These are phyloP conservation scores for Eucalyptus regnans DNA, from an alignment of 345 rosid species.

Conservation along the genomic window DNA sequence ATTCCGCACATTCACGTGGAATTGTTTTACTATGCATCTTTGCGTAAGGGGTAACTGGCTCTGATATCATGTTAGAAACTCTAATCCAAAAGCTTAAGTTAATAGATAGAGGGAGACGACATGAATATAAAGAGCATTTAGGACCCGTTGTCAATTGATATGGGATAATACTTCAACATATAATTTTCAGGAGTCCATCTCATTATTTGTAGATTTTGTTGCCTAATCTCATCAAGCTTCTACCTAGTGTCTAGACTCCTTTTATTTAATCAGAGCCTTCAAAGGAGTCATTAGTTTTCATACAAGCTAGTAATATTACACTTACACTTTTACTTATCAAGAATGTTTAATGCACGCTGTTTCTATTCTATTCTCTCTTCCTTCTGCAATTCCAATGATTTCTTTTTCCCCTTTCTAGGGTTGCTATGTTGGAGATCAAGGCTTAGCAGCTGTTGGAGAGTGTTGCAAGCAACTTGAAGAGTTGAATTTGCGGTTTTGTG, in stretches of 20 bases:
- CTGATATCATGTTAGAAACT: no score
- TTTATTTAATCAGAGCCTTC: not conserved
- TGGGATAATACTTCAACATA: not conserved
- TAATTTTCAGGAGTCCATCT: not conserved
- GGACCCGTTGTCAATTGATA: not conserved
- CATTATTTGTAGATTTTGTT: not conserved
- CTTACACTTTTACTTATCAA: not conserved
- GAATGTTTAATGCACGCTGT: not conserved
- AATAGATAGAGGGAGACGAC: not conserved
- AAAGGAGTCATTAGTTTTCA: not conserved
- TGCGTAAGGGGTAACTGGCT: no score
- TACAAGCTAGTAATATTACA: not conserved
- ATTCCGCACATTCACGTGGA: no score
- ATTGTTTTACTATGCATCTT: no score
- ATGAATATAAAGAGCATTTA: not conserved
- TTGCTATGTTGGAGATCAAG: constrained; percentile 84
- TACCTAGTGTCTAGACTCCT: not conserved
- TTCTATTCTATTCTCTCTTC: not conserved
- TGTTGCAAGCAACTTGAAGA: constrained; percentile 63
- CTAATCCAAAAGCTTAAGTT: not conserved
- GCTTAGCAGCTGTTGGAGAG: constrained; percentile 63
- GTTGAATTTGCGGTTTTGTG: constrained; percentile 79
- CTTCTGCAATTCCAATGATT: not conserved
- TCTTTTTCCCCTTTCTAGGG: constrained; percentile 29
- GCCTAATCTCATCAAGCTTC: not conserved